Evolutionary conservation across 176 grass and related monocot species (phyloP).

Genomic region (Carex scoparia): DNA sequence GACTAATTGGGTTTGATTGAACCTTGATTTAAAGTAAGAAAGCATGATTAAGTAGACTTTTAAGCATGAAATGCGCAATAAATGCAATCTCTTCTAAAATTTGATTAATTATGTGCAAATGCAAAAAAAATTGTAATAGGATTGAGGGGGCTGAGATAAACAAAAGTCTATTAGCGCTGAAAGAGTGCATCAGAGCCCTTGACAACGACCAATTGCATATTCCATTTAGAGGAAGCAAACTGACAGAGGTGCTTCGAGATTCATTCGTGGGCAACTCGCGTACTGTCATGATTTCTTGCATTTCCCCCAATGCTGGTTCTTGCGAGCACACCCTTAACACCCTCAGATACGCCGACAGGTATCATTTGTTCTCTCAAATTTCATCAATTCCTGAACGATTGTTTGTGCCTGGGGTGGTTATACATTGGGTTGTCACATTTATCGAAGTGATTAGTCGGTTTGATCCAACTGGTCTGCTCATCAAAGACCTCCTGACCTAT

Average conservation of each 20-base stretch:
- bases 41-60: neutral
- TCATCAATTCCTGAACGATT: constrained; percentile 5
- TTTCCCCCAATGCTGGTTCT: constrained; percentile 95
- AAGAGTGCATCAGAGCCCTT: constrained; percentile 97
- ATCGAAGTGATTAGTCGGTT: neutral
- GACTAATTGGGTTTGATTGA: neutral
- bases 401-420: neutral
- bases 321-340: constrained; percentile 98
- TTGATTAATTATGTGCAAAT: constrained; percentile 17
- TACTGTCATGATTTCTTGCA: constrained; percentile 98
- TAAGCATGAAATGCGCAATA: neutral
- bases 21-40: neutral
- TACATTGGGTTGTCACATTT: neutral
- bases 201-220: constrained; percentile 99
- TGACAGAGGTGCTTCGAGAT: constrained; percentile 97
- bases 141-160: constrained; percentile 99
- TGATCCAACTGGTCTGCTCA: neutral
- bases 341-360: constrained; percentile 98
- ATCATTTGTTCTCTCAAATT: constrained; percentile 8
- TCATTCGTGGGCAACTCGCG: constrained; percentile 97
- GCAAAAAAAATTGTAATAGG: constrained; percentile 26
- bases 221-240: constrained; percentile 98
- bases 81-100: constrained; percentile 15
- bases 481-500: neutral
- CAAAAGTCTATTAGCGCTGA: constrained; percentile 89